Evolutionary conservation across 2,329 filamentous ascomycete genomes (phyloP).

Genomic region (Drechslerella dactyloides): DNA sequence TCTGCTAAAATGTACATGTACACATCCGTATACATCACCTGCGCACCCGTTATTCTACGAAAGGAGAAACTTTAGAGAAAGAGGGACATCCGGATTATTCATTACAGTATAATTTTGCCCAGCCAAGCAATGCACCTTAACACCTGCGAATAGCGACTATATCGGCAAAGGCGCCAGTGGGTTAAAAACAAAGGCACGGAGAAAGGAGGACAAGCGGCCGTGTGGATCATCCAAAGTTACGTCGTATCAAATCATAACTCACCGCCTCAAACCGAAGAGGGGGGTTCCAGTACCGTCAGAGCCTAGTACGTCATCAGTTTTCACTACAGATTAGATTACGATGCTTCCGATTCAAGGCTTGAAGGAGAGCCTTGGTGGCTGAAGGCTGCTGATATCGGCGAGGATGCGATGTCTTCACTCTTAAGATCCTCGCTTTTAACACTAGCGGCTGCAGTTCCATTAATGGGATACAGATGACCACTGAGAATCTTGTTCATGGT

Average conservation of each 20-base stretch:
- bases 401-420: conserved; percentile 37
- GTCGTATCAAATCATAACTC: not conserved
- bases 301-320: no score
- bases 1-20: conserved; percentile 28
- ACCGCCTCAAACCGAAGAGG: not conserved
- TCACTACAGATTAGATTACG: conserved; percentile 14
- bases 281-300: no score
- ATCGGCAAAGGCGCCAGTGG: not conserved
- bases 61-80: conserved; percentile 1
- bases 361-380: conserved; percentile 41
- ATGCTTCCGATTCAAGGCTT: conserved; percentile 38
- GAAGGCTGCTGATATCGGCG: conserved; percentile 36
- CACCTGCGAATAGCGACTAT: conserved; percentile 21
- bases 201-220: not conserved
- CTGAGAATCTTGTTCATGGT: conserved; percentile 98
- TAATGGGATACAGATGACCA: conserved; percentile 77
- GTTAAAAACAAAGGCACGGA: not conserved
- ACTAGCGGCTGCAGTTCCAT: conserved; percentile 15
- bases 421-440: conserved; percentile 38
- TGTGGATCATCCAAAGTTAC: not conserved
- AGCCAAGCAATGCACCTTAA: conserved; percentile 29
- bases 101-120: conserved; percentile 36
- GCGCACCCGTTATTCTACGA: not conserved
- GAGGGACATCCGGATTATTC: conserved; percentile 14
- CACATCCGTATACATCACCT: conserved; percentile 8